A percentile compares a stretch with the other conserved stretches of the same genome.
Evolutionary conservation across 2,329 filamentous ascomycete genomes (phyloP).

Genomic region (Graphiopsis chlorocephala): DNA sequence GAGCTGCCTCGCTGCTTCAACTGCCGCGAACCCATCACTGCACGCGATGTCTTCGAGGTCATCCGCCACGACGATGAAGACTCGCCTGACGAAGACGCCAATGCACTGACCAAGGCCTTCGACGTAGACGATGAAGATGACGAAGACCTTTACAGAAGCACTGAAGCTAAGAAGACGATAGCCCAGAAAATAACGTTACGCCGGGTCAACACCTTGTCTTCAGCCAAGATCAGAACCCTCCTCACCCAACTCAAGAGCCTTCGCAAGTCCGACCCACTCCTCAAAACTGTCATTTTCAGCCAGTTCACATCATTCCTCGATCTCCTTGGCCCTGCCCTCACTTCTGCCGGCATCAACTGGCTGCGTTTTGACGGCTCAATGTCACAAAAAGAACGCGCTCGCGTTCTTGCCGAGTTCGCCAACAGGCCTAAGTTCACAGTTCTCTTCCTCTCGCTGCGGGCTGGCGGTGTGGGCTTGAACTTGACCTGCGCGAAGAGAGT

Average conservation of each 20-base stretch:
- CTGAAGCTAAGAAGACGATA: constrained; percentile 24
- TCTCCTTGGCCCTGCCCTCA: constrained; percentile 79
- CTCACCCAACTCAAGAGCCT: constrained; percentile 70
- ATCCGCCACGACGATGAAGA: constrained; percentile 67
- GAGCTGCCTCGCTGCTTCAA: constrained; percentile 82
- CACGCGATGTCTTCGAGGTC: constrained; percentile 87
- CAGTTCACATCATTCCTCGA: constrained; percentile 97
- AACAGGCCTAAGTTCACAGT: constrained; percentile 60
- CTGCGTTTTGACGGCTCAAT: constrained; percentile 92
- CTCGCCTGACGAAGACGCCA: constrained; percentile 16
- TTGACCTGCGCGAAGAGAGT: constrained; percentile 84
- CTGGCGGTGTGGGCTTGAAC: constrained; percentile 92
- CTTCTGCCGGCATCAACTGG: constrained; percentile 67
- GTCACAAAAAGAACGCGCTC: constrained; percentile 77
- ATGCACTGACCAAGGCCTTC: constrained; percentile 23
- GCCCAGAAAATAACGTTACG: constrained; percentile 53
- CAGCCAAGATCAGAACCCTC: constrained; percentile 82
- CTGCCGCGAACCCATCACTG: constrained; percentile 78
- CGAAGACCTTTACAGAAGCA: constrained; percentile 39
- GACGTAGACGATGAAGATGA: constrained; percentile 23
- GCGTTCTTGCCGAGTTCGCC: constrained; percentile 71
- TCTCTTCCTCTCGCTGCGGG: constrained; percentile 78
- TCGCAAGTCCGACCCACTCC: constrained; percentile 61
- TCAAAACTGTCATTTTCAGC: constrained; percentile 86
- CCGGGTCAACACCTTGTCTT: constrained; percentile 65